Evolutionary conservation across 2,329 filamentous ascomycete genomes (phyloP), one percentile per base, ranked within the genome.

Genomic region (Akanthomyces lecanii): DNA sequence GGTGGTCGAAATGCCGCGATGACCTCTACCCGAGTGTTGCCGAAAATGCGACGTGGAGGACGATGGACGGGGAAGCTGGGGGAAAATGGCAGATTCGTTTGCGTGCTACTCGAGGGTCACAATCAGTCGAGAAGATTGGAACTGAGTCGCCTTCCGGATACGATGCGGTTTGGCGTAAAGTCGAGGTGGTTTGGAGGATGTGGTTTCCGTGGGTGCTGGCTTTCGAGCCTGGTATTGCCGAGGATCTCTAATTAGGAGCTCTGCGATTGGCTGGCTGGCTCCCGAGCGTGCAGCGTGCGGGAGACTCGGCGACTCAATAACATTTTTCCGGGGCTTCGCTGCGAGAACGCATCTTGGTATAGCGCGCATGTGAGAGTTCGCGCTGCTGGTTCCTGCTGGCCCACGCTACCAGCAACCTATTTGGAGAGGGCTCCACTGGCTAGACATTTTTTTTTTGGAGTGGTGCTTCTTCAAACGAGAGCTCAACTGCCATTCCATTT

Each of bases 161-260:
- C 42, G 51, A 48, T 21, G 42, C 58, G 61, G 33, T 25, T 14
- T 51, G 51, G 42, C 44, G 45, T 47, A 47, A 48, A 54, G 63
- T 66, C 58, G 56, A 64, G 63, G 64, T 63, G 66, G 57, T 44
- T 45, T 48, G 44, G 51, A 52, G 8, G 44, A 51, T 48, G 30
- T 38, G 33, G 45, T 44, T 45, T 18, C 23, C 14, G 50, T 11
- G 65, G 47, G 61, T 61, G 58, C 42, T 61, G 57, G 42, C 47
- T 33, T 58, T 51, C 33, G 52, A 28, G 42, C 55, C 48, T 52
- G 48, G 47, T 66, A 81, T 82, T 82, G 78, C 81, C 81, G 81
- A 83, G 81, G 79, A 78, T 77, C 73, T 75, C 66, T 73, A 79
- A 82, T 77, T 79, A 73, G 69, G 67, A 71, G 67, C 65, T 67